Evolutionary conservation across 352 stramenopile genomes (phyloP).

Genomic region (Phytophthora fragariaefolia): DNA sequence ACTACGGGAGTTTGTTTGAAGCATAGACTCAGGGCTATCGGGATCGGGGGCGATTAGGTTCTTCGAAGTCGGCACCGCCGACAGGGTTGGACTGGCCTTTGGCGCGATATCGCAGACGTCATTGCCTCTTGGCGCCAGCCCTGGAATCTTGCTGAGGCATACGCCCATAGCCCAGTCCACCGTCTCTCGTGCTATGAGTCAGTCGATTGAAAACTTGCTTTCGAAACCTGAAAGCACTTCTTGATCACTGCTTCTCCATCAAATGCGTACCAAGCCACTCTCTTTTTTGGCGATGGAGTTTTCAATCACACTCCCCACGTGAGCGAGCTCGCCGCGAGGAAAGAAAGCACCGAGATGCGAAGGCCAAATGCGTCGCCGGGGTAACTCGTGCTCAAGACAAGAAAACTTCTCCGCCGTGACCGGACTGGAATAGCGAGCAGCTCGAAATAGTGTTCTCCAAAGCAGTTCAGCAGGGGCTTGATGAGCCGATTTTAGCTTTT

Average conservation of each 20-base stretch:
- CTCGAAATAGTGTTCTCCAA: slow-evolving; percentile 22
- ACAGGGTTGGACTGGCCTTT: slow-evolving; percentile 10
- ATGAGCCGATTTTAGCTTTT: not conserved
- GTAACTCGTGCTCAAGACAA: not conserved
- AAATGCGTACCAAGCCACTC: not conserved
- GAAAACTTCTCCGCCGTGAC: slow-evolving; percentile 1
- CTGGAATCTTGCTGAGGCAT: slow-evolving; percentile 28
- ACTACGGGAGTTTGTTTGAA: not conserved
- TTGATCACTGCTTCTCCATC: slow-evolving; percentile 15
- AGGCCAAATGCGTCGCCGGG: slow-evolving; percentile 14
- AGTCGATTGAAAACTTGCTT: not conserved
- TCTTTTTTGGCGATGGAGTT: not conserved
- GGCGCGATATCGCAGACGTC: slow-evolving; percentile 15
- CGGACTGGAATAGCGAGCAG: slow-evolving; percentile 10
- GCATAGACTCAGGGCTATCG: slow-evolving; percentile 1
- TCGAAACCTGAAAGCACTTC: not conserved
- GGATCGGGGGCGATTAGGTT: slow-evolving; percentile 23
- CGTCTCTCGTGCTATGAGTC: not conserved
- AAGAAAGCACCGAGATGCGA: slow-evolving; percentile 6
- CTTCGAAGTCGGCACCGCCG: slow-evolving; percentile 7
- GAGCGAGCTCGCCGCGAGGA: too few species aligned
- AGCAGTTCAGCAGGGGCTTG: not conserved
- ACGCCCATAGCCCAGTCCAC: slow-evolving; percentile 16
- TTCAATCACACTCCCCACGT: not conserved
- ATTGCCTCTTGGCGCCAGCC: slow-evolving; percentile 8